phyloP scores from a whole-genome alignment of 768 basidiomycete species.

The Leccinum uliginosum region DNA sequence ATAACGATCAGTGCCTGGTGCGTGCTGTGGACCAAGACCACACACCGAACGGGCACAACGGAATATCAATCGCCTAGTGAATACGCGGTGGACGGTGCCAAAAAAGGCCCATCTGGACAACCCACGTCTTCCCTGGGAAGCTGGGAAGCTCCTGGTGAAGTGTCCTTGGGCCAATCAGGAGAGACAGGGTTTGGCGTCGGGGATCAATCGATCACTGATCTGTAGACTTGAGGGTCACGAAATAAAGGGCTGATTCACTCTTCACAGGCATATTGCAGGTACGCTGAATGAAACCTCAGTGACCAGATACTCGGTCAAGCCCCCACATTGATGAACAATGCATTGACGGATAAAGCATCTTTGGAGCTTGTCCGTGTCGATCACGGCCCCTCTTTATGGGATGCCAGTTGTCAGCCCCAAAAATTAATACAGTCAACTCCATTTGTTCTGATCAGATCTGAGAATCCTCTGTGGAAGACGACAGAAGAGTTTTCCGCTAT shows the following conservation, averaged over 20 bases:
- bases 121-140: background rate
- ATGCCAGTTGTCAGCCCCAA: background rate
- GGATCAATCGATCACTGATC: background rate
- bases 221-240: background rate
- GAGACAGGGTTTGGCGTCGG: background rate
- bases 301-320: background rate
- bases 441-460: background rate
- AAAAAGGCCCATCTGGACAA: background rate
- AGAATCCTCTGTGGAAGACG: background rate
- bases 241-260: background rate
- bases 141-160: background rate
- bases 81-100: background rate
- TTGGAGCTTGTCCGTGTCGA: background rate
- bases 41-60: background rate
- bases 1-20: constrained; percentile 8
- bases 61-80: background rate
- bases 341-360: background rate
- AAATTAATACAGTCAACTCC: background rate
- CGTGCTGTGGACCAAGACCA: background rate
- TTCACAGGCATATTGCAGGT: background rate
- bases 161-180: background rate
- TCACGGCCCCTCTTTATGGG: background rate
- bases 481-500: background rate
- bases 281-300: background rate
- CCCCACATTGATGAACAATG: background rate